Percentiles rank a stretch among this genome's conserved stretches.
These are phyloP conservation scores for Candida sp. DNA, from an alignment of 1,139 yeast species.

Conservation along the genomic window DNA sequence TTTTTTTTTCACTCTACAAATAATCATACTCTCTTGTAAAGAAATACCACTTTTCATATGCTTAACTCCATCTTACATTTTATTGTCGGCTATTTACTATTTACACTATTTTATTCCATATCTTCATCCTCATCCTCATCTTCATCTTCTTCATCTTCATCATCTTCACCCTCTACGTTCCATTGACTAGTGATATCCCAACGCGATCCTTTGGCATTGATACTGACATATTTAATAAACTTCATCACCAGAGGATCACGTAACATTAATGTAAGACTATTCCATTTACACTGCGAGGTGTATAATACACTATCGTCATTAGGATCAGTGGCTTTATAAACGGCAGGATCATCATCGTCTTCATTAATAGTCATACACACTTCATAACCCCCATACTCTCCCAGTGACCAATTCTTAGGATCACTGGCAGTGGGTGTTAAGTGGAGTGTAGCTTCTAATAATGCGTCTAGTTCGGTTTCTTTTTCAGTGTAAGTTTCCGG, in stretches of 20 bases:
- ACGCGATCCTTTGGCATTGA: conserved; percentile 83
- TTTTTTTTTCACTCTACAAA: too few relatives aligned
- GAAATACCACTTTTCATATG: neutral
- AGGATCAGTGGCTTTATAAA: conserved; percentile 53
- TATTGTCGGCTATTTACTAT: too few relatives aligned
- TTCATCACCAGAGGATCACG: conserved; percentile 84
- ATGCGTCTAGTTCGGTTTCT: conserved; percentile 69
- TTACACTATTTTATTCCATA: conserved; percentile 2
- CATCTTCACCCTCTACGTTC: conserved; percentile 50
- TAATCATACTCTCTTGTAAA: too few relatives aligned
- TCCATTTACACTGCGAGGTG: conserved; percentile 84
- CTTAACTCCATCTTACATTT: neutral
- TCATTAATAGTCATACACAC: conserved; percentile 71
- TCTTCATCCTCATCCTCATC: conserved; percentile 7
- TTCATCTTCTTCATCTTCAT: conserved; percentile 16
- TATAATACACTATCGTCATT: conserved; percentile 75
- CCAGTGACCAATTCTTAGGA: conserved; percentile 72
- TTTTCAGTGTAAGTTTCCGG: conserved; percentile 46
- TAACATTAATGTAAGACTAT: conserved; percentile 69
- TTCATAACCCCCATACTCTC: conserved; percentile 94
- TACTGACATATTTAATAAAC: conserved; percentile 89
- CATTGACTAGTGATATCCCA: conserved; percentile 90
- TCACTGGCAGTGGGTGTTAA: conserved; percentile 65
- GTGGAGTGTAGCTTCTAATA: conserved; percentile 67
- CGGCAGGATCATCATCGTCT: conserved; percentile 56